Conservation (phyloP, 345 rosid genomes). For the Gossypium mustelinum region DNA sequence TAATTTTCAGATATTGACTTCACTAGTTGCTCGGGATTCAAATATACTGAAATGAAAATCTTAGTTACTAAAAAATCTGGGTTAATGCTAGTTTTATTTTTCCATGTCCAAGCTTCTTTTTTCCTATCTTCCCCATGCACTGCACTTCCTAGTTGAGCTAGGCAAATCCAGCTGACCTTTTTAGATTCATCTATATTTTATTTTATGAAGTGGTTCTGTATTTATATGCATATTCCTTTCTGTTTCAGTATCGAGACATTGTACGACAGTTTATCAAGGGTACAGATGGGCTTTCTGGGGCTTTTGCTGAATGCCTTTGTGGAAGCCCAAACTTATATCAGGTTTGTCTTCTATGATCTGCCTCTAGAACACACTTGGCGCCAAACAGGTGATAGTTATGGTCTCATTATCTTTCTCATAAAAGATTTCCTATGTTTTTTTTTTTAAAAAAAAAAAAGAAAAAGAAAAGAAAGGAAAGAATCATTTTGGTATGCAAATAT, state of each 20-base stretch:
- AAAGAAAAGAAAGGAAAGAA: neutral
- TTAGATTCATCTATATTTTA: neutral
- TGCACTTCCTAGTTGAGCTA: neutral
- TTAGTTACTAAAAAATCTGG: neutral
- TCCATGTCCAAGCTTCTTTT: neutral
- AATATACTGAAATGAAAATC: neutral
- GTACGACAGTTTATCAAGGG: constrained; percentile 95
- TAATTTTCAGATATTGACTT: neutral
- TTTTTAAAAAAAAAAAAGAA: no score
- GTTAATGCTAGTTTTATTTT: neutral
- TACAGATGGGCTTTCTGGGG: constrained; percentile 92
- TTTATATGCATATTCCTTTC: constrained; percentile 18
- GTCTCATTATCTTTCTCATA: neutral
- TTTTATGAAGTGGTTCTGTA: neutral
- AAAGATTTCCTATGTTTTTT: neutral
- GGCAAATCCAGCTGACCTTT: neutral
- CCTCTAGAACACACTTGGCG: neutral
- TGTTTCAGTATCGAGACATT: constrained; percentile 80
- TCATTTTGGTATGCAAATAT: neutral
- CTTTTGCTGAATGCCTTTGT: constrained; percentile 95
- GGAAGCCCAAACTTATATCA: constrained; percentile 93
- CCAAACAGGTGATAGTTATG: neutral
- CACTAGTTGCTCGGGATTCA: neutral
- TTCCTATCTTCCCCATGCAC: neutral
- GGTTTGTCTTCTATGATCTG: constrained; percentile 35